A percentile compares a stretch with the other conserved stretches of the same genome.
Evolutionary conservation across 352 stramenopile species (phyloP).

Genomic region (Phytopythium mirpurense): DNA sequence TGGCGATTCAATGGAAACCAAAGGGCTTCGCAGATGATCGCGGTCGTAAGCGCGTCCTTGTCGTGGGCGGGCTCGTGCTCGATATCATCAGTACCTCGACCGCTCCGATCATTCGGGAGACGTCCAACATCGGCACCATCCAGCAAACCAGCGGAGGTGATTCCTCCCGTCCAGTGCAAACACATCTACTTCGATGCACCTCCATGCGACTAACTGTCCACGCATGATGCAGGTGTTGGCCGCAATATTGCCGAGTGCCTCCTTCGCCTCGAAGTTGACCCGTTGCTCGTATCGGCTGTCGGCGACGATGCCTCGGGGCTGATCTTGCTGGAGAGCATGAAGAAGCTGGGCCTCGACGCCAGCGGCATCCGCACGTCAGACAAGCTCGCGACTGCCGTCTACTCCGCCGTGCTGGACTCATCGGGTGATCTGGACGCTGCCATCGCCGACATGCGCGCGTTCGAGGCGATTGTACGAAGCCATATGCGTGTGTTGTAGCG

Average conservation of each 20-base stretch:
- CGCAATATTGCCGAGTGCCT: conserved; percentile 90
- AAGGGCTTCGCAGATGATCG: conserved; percentile 2
- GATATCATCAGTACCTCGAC: conserved; percentile 82
- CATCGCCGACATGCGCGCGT: conserved; percentile 83
- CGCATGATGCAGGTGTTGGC: conserved; percentile 83
- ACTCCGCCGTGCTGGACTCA: conserved; percentile 74
- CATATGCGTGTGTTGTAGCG: no score
- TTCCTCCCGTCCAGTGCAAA: neutral
- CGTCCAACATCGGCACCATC: conserved; percentile 85
- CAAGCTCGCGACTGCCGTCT: conserved; percentile 70
- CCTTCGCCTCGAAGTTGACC: conserved; percentile 53
- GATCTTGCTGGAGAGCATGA: conserved; percentile 67
- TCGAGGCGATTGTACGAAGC: conserved; percentile 76
- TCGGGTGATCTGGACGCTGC: conserved; percentile 79
- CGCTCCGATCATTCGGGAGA: conserved; percentile 65
- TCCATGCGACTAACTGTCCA: conserved; percentile 1
- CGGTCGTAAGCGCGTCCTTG: conserved; percentile 43
- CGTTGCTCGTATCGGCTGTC: conserved; percentile 78
- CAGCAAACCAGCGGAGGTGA: conserved; percentile 72
- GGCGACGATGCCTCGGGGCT: conserved; percentile 69
- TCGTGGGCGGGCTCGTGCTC: conserved; percentile 84
- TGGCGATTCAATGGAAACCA: conserved; percentile 4
- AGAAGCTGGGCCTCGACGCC: conserved; percentile 50
- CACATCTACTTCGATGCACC: neutral
- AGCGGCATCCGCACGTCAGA: conserved; percentile 48